Conservation (phyloP, 768 basidiomycete genomes). For the Leccinellum luteum region DNA sequence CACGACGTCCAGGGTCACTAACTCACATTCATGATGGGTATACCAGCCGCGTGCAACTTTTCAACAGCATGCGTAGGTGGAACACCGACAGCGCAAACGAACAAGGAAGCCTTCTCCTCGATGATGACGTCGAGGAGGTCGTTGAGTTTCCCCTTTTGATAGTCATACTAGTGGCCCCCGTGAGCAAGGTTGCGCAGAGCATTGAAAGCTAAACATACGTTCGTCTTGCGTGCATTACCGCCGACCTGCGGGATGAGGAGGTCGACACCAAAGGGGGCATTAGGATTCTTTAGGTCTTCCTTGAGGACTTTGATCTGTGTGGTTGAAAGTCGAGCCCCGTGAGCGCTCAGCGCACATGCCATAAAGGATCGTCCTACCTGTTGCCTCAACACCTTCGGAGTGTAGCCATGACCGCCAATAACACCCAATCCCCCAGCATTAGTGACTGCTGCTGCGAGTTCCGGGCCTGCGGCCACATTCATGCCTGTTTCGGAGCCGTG, state of each 20-base stretch:
- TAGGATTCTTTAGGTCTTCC: conserved; percentile 65
- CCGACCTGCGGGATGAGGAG: conserved; percentile 86
- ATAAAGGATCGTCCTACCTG: conserved; percentile 51
- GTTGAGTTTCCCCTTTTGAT: conserved; percentile 82
- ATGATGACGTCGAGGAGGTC: conserved; percentile 90
- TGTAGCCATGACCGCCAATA: conserved; percentile 87
- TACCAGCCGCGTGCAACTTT: conserved; percentile 77
- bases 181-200: background rate
- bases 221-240: conserved; percentile 86
- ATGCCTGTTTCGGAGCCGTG: conserved; percentile 41
- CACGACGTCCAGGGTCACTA: conserved; percentile 15
- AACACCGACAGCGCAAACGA: conserved; percentile 89
- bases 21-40: conserved; percentile 78
- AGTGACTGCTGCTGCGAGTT: conserved; percentile 90
- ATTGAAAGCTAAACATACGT: conserved; percentile 45
- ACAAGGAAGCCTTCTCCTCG: conserved; percentile 82
- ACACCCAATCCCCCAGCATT: conserved; percentile 94
- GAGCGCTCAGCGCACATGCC: background rate
- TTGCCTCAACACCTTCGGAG: conserved; percentile 73
- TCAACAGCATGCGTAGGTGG: conserved; percentile 82
- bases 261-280: conserved; percentile 88
- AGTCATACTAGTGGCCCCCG: conserved; percentile 58
- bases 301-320: conserved; percentile 76
- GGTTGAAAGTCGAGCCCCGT: conserved; percentile 2
- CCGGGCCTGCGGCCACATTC: conserved; percentile 71